phyloP scores from a whole-genome alignment of 2,329 filamentous ascomycete species.

The Fusarium newnesense region DNA sequence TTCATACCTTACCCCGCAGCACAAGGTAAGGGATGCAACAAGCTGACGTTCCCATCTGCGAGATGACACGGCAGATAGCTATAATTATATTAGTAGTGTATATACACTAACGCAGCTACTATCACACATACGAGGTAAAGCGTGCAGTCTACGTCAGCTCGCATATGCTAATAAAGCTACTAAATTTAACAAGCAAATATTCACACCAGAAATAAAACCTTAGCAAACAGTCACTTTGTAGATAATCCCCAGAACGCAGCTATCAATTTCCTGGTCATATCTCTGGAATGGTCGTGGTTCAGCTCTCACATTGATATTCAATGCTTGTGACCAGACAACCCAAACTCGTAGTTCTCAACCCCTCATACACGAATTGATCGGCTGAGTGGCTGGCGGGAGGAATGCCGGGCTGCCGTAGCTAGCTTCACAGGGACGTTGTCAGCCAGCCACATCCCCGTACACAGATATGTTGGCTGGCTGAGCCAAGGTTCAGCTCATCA shows the following conservation, averaged over 20 bases:
- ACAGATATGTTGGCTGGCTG: background rate
- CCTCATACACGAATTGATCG: background rate
- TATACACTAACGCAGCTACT: too few relatives aligned
- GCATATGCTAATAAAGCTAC: too few relatives aligned
- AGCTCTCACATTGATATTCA: background rate
- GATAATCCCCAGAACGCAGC: fast-evolving
- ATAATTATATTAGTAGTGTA: fast-evolving
- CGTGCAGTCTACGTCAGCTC: background rate
- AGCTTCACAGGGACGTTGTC: background rate
- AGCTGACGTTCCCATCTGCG: fast-evolving
- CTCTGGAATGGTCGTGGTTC: background rate
- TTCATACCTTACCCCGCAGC: background rate
- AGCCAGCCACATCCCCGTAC: background rate
- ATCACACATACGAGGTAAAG: background rate
- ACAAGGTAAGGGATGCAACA: fast-evolving
- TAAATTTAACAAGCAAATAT: fast-evolving
- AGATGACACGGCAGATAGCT: background rate
- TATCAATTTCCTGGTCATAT: fast-evolving
- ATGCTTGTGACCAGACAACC: background rate
- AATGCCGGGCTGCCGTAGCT: background rate
- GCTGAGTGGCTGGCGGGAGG: background rate
- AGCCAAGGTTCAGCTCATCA: background rate
- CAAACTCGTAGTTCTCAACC: too few relatives aligned
- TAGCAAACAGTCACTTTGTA: fast-evolving
- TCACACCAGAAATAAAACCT: fast-evolving